Evolutionary conservation across 345 rosid genomes (phyloP), one percentile per base, ranked within the genome.

Genomic region (Rhizophora apiculata): DNA sequence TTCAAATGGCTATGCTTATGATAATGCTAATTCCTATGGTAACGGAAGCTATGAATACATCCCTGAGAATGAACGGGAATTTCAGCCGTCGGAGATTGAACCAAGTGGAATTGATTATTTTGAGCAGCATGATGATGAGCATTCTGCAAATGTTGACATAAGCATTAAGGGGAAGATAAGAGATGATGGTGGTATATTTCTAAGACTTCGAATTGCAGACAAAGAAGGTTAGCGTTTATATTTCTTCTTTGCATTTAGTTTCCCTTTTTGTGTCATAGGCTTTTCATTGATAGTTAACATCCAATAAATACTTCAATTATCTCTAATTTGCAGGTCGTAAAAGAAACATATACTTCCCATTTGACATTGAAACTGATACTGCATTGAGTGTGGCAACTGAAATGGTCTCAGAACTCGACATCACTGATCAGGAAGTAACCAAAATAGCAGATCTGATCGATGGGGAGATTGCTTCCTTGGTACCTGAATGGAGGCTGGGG

Each of bases 361-460:
- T 95, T 13, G 96, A 88, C 57, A 64, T 83, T 39, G 89, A 87
- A 64, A 86, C 57, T 0, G 98, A 95, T 65, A 90, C 96, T 20
- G 98, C 99, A 21, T 74, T 86, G 43, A 92, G 89, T 48, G 99
- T 95, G 48, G 96, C 99, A 32, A 84, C 85, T 19, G 99, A 95
- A 80, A 95, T 95, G 99, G 93, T 92, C 32, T 88, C 89, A 1
- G 99, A 95, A 64, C 83, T 95, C 63, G 99, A 92, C 77, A 86
- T 95, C 62, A 87, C 83, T 8, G 91, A 86, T 72, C 90, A 85
- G 59, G 97, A 92, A 19, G 92, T 82, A 73, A 86, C 86, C 7
- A 87, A 83, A 65, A 95, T 95, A 72, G 91, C 99, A 2, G 88
- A 86, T 36, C 88, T 86, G 88, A 92, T 95, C 6, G 96, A 95